Conservation (phyloP, 1,139 yeast species). For the Arxiozyma slooffiae region DNA sequence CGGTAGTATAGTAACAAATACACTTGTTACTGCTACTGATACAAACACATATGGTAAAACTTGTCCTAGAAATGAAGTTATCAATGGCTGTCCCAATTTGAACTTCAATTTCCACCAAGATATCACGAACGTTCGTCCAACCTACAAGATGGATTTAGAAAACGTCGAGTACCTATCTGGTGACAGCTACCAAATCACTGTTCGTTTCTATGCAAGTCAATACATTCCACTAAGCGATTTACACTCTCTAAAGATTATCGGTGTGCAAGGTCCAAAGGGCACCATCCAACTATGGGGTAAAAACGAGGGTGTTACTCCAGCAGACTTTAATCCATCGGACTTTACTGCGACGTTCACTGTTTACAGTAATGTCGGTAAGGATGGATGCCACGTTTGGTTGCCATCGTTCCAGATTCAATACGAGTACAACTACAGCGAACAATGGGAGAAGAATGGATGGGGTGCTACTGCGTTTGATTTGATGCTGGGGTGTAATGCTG, state of each 20-base stretch:
- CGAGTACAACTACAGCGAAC: conserved; percentile 23
- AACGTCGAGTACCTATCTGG: conserved; percentile 4
- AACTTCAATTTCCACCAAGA: conserved; percentile 18
- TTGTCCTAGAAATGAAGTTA: background rate
- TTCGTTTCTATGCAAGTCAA: conserved; percentile 20
- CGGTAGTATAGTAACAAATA: background rate
- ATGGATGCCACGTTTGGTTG: conserved; percentile 16
- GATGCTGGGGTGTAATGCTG: too few species aligned
- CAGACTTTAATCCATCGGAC: conserved; percentile 21
- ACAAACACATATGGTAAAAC: background rate
- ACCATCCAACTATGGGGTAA: conserved; percentile 21
- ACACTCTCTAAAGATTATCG: conserved; percentile 25
- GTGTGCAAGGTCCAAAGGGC: conserved; percentile 20
- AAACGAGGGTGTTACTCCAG: conserved; percentile 15
- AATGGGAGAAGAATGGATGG: too few species aligned
- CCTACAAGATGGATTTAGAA: conserved; percentile 2
- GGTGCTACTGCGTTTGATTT: too few species aligned
- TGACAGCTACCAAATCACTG: conserved; percentile 23
- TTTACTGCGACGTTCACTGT: conserved; percentile 28
- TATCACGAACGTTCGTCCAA: conserved; percentile 2
- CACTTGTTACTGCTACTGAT: background rate
- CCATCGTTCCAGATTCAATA: conserved; percentile 28
- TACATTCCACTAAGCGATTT: conserved; percentile 17
- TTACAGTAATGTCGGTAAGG: conserved; percentile 6
- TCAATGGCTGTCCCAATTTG: conserved; percentile 4